A percentile compares a stretch with the other conserved stretches of the same genome.
phyloP scores from a whole-genome alignment of 148 eudicot genomes.

The Drosera capensis region DNA sequence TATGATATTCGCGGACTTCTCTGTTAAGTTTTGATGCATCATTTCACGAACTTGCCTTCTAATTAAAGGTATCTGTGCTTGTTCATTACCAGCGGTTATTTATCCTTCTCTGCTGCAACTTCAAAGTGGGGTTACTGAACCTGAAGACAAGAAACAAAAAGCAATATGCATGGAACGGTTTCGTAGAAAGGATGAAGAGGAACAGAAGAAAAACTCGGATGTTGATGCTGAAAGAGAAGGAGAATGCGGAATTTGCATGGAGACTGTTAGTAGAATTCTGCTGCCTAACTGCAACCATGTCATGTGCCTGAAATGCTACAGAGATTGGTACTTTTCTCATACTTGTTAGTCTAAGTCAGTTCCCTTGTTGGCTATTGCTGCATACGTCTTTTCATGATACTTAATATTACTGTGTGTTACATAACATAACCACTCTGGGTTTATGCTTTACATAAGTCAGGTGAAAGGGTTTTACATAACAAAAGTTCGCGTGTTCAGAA shows the following conservation, averaged over 20 bases:
- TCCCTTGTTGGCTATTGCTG: no score
- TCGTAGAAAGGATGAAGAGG: constrained; percentile 58
- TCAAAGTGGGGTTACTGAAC: constrained; percentile 70
- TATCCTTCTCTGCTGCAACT: constrained; percentile 92
- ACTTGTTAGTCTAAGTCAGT: not conserved
- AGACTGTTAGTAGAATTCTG: constrained; percentile 63
- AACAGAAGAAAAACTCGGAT: constrained; percentile 34
- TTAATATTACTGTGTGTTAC: no score
- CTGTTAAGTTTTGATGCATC: not conserved
- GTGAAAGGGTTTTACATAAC: no score
- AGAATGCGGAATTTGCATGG: constrained; percentile 98
- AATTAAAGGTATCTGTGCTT: constrained; percentile 1
- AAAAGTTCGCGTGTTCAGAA: no score
- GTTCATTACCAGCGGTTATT: constrained; percentile 45
- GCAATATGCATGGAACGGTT: constrained; percentile 72
- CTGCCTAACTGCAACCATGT: constrained; percentile 79
- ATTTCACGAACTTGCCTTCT: not conserved
- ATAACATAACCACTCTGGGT: no score
- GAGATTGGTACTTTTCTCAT: constrained; percentile 48
- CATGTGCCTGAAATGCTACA: constrained; percentile 88
- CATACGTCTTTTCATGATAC: no score
- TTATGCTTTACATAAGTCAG: no score
- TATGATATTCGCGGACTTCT: constrained; percentile 1
- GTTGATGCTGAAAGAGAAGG: constrained; percentile 73
- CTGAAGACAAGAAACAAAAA: constrained; percentile 75